Conservation (phyloP, 192 early-diverging fungal species). For the Linnemannia schmuckeri region DNA sequence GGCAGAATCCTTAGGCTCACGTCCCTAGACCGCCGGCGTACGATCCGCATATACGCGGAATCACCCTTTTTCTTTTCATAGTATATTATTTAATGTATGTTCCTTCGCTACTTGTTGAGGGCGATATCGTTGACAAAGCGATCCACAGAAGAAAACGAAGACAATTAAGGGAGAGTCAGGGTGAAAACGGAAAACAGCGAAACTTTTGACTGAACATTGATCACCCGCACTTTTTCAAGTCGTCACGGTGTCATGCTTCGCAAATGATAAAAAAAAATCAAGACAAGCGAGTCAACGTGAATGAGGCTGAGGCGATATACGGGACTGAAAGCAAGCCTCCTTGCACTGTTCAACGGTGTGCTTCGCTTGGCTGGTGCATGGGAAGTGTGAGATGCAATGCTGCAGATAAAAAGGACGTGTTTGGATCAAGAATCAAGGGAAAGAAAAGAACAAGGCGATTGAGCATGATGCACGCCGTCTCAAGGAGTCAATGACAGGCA, state of each 20-base stretch:
- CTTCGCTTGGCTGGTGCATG: neutral
- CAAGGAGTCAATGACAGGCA: neutral
- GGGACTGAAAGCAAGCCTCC: neutral
- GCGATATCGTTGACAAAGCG: neutral
- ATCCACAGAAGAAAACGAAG: neutral
- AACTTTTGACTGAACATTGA: neutral
- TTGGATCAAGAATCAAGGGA: too few species aligned
- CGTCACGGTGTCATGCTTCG: neutral
- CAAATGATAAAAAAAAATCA: neutral
- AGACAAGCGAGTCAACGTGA: neutral
- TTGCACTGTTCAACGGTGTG: neutral
- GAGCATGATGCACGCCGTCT: too few species aligned
- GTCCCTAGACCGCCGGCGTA: neutral
- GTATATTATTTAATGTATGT: neutral
- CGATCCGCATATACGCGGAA: neutral
- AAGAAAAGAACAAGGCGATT: too few species aligned
- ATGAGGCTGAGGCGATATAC: neutral
- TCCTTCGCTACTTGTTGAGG: too few species aligned
- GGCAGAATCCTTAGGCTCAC: neutral
- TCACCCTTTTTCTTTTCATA: neutral
- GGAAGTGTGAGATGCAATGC: neutral
- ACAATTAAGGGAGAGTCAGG: neutral
- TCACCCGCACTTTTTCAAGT: neutral
- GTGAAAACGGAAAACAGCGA: neutral
- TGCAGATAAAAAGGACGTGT: neutral